phyloP scores from a whole-genome alignment of 345 rosid genomes.

The Salix arbutifolia region DNA sequence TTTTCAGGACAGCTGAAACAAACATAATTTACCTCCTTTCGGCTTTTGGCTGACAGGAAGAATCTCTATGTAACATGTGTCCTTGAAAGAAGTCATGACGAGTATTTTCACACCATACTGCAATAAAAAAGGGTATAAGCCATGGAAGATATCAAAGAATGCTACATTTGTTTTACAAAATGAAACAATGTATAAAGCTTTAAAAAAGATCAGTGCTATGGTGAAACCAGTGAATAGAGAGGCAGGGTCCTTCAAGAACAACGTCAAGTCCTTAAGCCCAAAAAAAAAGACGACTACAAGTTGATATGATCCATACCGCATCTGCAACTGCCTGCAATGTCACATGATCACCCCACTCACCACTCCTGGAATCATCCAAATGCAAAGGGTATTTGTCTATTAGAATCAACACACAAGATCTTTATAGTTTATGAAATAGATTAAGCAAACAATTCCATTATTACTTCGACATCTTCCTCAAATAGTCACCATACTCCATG shows the following conservation, averaged over 20 bases:
- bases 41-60: slow-evolving; percentile 59
- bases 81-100: slow-evolving; percentile 83
- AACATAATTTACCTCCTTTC: slow-evolving; percentile 51
- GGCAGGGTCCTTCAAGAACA: background rate
- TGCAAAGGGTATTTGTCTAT: slow-evolving; percentile 11
- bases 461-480: slow-evolving; percentile 70
- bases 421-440: background rate
- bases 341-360: slow-evolving; percentile 72
- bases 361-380: slow-evolving; percentile 43
- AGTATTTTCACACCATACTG: slow-evolving; percentile 73
- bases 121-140: slow-evolving; percentile 16
- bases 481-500: slow-evolving; percentile 67
- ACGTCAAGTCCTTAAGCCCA: background rate
- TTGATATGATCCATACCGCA: slow-evolving; percentile 34
- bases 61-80: slow-evolving; percentile 84
- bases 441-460: slow-evolving; percentile 8
- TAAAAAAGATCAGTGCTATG: background rate
- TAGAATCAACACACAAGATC: background rate
- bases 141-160: background rate
- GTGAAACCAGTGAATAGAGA: background rate
- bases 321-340: slow-evolving; percentile 84
- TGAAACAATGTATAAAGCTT: background rate
- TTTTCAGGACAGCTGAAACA: background rate
- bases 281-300: background rate
- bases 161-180: background rate